Percentiles rank a stretch among this genome's conserved stretches.
phyloP scores from a whole-genome alignment of 768 basidiomycete genomes.

The Symmetrospora coprosmae region DNA sequence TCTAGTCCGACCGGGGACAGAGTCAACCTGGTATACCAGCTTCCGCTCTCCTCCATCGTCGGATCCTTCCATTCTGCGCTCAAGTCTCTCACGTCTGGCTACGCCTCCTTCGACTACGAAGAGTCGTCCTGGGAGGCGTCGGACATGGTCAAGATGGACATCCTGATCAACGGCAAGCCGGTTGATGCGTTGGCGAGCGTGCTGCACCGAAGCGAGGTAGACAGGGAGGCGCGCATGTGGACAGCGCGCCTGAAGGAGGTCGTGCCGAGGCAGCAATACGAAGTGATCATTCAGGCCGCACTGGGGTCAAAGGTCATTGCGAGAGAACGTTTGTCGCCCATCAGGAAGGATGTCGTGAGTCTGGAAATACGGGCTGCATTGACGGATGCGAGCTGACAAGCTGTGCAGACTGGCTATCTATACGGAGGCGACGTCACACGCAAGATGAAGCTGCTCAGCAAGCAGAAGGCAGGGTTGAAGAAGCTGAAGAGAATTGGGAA shows the following conservation, averaged over 20 bases:
- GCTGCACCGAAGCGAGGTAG: slow-evolving; percentile 66
- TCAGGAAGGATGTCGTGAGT: slow-evolving; percentile 48
- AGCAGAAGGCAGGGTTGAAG: slow-evolving; percentile 82
- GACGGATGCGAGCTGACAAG: slow-evolving; percentile 34
- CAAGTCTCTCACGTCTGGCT: slow-evolving; percentile 81
- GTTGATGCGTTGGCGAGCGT: slow-evolving; percentile 89
- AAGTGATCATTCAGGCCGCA: slow-evolving; percentile 66
- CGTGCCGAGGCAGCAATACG: slow-evolving; percentile 80
- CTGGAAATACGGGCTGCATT: slow-evolving; percentile 78
- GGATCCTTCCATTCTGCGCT: slow-evolving; percentile 89
- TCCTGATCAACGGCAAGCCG: slow-evolving; percentile 72
- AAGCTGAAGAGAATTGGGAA: slow-evolving; percentile 53
- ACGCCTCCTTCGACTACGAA: slow-evolving; percentile 93
- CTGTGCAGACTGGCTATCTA: slow-evolving; percentile 12
- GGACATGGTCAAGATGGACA: slow-evolving; percentile 54
- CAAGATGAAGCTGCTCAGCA: slow-evolving; percentile 47
- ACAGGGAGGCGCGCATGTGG: slow-evolving; percentile 64
- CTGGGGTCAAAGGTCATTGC: slow-evolving; percentile 77
- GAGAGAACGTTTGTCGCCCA: slow-evolving; percentile 50
- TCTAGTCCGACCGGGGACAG: slow-evolving; percentile 14
- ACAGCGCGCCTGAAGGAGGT: slow-evolving; percentile 81
- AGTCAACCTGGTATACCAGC: slow-evolving; percentile 58
- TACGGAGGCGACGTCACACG: slow-evolving; percentile 69
- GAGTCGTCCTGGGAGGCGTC: slow-evolving; percentile 58
- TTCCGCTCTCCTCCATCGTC: slow-evolving; percentile 88